Conservation (phyloP, 495 filamentous ascomycete genomes). For the Aspergillus cavernicola region DNA sequence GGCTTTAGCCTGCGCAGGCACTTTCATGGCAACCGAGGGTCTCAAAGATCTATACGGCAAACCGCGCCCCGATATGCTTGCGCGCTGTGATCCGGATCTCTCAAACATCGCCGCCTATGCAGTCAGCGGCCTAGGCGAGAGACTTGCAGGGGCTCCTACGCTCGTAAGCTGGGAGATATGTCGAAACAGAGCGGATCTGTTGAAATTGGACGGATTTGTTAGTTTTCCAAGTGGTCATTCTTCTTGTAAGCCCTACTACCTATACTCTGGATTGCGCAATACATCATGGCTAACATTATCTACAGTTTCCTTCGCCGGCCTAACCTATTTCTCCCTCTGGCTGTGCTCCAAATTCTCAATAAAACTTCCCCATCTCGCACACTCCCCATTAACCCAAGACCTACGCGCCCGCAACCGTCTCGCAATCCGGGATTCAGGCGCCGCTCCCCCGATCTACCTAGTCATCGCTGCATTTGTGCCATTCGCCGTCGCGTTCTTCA, state of each 20-base stretch:
- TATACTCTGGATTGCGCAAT: too few species aligned
- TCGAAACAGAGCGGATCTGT: conserved; percentile 30
- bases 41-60: conserved; percentile 63
- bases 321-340: conserved; percentile 62
- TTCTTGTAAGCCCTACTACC: conserved; percentile 47
- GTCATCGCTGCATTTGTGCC: conserved; percentile 56
- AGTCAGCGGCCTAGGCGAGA: conserved; percentile 49
- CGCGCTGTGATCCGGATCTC: conserved; percentile 56
- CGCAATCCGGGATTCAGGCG: conserved; percentile 45
- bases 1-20: conserved; percentile 49
- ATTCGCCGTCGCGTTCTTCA: conserved; percentile 55
- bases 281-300: not conserved
- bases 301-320: conserved; percentile 58
- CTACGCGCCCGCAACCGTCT: conserved; percentile 20
- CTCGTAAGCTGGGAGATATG: conserved; percentile 55
- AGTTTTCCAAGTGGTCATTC: conserved; percentile 68
- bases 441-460: conserved; percentile 56
- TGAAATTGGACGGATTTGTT: conserved; percentile 57
- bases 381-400: conserved; percentile 26
- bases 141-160: conserved; percentile 39
- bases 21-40: conserved; percentile 57
- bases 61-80: conserved; percentile 61
- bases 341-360: conserved; percentile 61
- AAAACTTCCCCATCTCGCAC: conserved; percentile 57
- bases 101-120: conserved; percentile 34